Evolutionary conservation across 371 early-diverging fungal genomes (phyloP).

Genomic region (Nematocida sp.): DNA sequence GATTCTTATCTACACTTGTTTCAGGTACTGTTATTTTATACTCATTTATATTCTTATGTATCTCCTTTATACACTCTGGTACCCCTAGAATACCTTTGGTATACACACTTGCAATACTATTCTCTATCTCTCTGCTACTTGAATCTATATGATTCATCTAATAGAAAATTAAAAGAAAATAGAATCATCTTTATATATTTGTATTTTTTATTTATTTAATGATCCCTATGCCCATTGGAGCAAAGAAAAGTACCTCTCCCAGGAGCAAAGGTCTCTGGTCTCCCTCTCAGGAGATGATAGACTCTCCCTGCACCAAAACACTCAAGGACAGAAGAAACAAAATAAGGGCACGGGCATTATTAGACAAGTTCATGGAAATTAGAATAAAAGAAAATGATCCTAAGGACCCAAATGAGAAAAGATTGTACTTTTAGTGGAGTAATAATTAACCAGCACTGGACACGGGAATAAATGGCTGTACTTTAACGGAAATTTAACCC

Average conservation of each 20-base stretch:
- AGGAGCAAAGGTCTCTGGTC: constrained; percentile 8
- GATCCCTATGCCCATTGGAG: constrained; percentile 6
- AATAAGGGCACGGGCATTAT: constrained; percentile 27
- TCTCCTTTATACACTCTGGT: no score
- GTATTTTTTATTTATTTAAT: constrained; percentile 35
- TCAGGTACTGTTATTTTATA: no score
- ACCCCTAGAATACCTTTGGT: no score
- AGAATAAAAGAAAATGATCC: constrained; percentile 14
- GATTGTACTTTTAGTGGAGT: neutral
- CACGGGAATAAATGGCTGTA: neutral
- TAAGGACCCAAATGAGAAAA: constrained; percentile 9
- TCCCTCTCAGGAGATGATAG: constrained; percentile 32
- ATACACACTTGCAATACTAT: no score
- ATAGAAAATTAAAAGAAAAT: no score
- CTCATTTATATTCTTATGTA: no score
- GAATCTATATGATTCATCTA: no score
- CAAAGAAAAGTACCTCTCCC: constrained; percentile 6
- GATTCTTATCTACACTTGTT: no score
- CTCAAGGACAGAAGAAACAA: constrained; percentile 26
- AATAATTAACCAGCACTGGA: no score
- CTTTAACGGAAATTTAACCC: neutral
- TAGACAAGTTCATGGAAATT: constrained; percentile 47
- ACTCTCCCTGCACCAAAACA: constrained; percentile 40
- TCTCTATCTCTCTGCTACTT: no score
- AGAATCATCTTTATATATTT: no score